Evolutionary conservation across 2,329 filamentous ascomycete genomes (phyloP), one percentile per base, ranked within the genome.

Genomic region (Xylaria sp.): DNA sequence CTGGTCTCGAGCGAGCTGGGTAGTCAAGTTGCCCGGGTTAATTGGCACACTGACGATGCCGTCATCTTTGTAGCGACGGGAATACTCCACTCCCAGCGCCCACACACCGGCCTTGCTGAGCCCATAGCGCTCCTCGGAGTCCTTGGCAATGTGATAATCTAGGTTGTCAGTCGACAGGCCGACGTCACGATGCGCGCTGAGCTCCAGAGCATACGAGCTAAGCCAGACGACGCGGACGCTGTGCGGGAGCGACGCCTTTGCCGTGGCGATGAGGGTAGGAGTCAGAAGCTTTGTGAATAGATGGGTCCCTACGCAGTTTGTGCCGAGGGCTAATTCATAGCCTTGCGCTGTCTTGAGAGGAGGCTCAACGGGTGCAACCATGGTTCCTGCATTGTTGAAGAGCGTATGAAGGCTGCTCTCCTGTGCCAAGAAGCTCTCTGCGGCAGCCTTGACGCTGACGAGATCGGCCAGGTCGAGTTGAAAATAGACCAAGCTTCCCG

Each of bases 11-110:
- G 42, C 42, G 22, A 44, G 42, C 42, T 44, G n/a, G 17, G 42
- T 44, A 20, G 42, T 44, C n/a, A 44, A 44, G 42, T 44, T 44
- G n/a, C 42, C 42, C 9, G 42, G 42, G 17, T 44, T 44, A n/a
- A 44, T 44, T 20, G 42, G 42, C n/a, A 44, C 42, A 44, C 42
- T 44, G 42, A 44, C 42, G n/a, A 44, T 44, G 42, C 42, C 42
- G 42, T 44, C 42, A n/a, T 44, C 42, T 20, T 44, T 44, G 42
- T 44, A 44, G 42, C n/a, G 42, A 44, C 42, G 42, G 42, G 42
- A 17, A 10, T 44, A 44, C 42, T 44, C 42, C 20, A 44, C 42
- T 17, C 42, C 42, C 17, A 44, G 42, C 42, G 42, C 42, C 42
- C 42, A 44, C n/a, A 44, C 42, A 11, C 42, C 42, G 42, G 42